Evolutionary conservation across 352 stramenopile species (phyloP), one percentile per base, ranked within the genome.

Genomic region (Pythium chondricola): DNA sequence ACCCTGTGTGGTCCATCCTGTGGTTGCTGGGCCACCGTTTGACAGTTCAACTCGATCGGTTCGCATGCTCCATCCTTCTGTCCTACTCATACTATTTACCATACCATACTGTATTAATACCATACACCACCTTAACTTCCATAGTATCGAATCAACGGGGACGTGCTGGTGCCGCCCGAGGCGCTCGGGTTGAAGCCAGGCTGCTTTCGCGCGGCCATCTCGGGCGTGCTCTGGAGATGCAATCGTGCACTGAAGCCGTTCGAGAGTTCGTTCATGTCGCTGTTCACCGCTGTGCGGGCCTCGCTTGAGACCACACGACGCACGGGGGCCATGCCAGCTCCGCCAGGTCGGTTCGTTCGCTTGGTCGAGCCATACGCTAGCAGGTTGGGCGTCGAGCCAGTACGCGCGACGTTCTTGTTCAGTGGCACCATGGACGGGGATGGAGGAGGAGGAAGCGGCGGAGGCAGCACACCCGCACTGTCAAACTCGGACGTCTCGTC

Each of bases 331-430:
- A 54, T 63, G 29, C 55, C 55, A 4, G 31, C 30, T 18, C 33
- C 55, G 27, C 9, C 55, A 5, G 43, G 55, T 7, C 55, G 55
- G 48, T 63, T 40, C 21, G 55, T 63, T 16, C 55, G 55, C 43
- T 63, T 63, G n/a, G 47, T 57, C 6, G 42, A 35, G 7, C 55
- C 43, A 43, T 63, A 63, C 45, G 45, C 33, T 22, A 63, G 22
- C 30, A 63, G 25, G n/a, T 63, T 63, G 5, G 55, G 55, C 22
- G 55, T 50, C 25, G 55, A 63, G 27, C 22, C 24, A 2, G 44
- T 54, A 31, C 45, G 44, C 5, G 21, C 42, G 16, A 44, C 35
- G 8, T 11, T 32, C 13, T 42, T 48, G 35, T 33, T 37, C 14
- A 32, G 16, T 21, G 50, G 44, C 35, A 45, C 18, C 27, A 24